A percentile compares a stretch with the other conserved stretches of the same genome.
Evolutionary conservation across 331 rosid species (phyloP).

Genomic region (Pyrus hybrid): DNA sequence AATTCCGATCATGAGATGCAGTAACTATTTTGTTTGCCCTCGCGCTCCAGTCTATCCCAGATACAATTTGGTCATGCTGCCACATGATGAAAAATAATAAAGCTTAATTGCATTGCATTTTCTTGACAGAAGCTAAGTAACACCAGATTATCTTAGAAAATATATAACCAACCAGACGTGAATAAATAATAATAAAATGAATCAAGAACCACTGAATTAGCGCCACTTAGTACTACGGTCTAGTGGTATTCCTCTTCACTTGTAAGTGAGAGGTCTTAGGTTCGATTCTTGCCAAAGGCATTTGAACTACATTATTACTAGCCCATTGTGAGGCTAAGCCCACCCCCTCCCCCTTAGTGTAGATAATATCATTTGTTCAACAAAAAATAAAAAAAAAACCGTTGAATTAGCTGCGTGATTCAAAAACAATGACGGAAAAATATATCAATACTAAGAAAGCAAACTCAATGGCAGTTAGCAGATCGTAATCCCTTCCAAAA

Average conservation of each 20-base stretch:
- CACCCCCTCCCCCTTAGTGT: no score
- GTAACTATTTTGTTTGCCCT: constrained; percentile 84
- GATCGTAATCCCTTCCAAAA: no score
- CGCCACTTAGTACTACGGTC: no score
- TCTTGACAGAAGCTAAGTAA: neutral
- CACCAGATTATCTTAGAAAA: no score
- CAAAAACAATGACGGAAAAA: neutral
- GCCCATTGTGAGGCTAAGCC: no score
- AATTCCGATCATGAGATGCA: constrained; percentile 92
- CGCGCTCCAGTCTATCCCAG: constrained; percentile 89
- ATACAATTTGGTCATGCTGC: constrained; percentile 94
- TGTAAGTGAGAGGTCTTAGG: no score
- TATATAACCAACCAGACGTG: neutral
- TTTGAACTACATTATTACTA: no score
- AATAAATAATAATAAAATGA: neutral
- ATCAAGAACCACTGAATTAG: neutral
- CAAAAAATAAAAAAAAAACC: no score
- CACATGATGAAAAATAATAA: constrained; percentile 7
- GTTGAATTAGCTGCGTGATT: neutral
- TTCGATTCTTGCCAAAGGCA: no score
- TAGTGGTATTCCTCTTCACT: no score
- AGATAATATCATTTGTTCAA: no score
- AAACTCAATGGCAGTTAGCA: no score
- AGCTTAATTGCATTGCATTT: constrained; percentile 1
- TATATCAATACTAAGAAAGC: neutral